Conservation (phyloP, 768 basidiomycete genomes). For the Mycena galopus region DNA sequence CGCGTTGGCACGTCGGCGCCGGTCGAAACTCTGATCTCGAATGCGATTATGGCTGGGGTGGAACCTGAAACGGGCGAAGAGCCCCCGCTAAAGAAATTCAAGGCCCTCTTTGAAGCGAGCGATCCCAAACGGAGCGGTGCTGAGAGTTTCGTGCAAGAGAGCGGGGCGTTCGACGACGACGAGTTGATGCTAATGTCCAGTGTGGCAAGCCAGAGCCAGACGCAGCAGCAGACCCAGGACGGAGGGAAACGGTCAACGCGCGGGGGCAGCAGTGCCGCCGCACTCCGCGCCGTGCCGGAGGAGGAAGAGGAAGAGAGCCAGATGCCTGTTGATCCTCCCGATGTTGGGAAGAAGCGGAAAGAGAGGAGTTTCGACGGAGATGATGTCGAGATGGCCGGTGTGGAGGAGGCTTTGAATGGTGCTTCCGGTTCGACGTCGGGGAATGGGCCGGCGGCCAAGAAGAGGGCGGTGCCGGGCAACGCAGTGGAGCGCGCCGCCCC, state of each 20-base stretch:
- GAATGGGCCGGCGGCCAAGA: conserved; percentile 51
- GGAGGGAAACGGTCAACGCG: conserved; percentile 34
- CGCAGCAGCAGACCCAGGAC: conserved; percentile 41
- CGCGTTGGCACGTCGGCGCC: conserved; percentile 55
- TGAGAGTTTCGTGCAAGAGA: conserved; percentile 37
- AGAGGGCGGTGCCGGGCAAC: conserved; percentile 57
- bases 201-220: conserved; percentile 51
- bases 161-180: conserved; percentile 34
- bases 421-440: conserved; percentile 18
- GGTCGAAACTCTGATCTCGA: conserved; percentile 32
- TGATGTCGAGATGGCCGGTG: conserved; percentile 54
- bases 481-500: conserved; percentile 42
- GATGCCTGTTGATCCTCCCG: conserved; percentile 14
- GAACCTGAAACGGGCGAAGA: conserved; percentile 48
- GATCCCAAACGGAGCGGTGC: conserved; percentile 60
- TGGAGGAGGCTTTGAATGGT: conserved; percentile 34
- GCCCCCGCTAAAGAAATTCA: conserved; percentile 78
- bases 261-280: conserved; percentile 17
- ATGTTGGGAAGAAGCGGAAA: conserved; percentile 54
- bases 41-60: conserved; percentile 29
- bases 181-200: conserved; percentile 20
- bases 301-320: conserved; percentile 71
- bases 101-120: conserved; percentile 76
- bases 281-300: conserved; percentile 52
- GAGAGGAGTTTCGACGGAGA: conserved; percentile 53